phyloP scores from a whole-genome alignment of 768 basidiomycete species.

The Suillus fuscotomentosus region DNA sequence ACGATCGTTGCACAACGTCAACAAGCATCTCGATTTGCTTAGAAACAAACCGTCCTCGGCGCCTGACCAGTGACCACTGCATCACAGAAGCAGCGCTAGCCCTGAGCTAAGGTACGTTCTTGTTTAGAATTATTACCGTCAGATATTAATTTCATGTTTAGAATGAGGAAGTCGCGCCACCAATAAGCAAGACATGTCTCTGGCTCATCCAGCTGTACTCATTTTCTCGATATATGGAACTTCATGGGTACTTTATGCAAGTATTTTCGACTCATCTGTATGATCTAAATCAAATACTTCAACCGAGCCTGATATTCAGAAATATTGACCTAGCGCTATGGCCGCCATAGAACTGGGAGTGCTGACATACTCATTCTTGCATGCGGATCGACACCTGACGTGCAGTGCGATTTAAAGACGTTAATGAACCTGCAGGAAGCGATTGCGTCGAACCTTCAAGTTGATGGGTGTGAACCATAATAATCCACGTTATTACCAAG shows the following conservation, averaged over 20 bases:
- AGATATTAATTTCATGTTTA: background rate
- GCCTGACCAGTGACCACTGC: background rate
- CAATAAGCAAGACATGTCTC: background rate
- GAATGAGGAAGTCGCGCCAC: background rate
- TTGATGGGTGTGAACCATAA: background rate
- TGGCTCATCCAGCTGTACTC: background rate
- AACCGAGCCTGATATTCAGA: background rate
- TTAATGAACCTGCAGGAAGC: background rate
- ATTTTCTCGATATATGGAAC: background rate
- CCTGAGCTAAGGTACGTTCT: background rate
- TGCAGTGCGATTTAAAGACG: background rate
- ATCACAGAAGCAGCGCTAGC: background rate
- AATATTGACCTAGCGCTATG: background rate
- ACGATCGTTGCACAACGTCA: background rate
- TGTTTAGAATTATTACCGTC: background rate
- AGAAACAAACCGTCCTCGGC: background rate
- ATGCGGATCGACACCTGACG: background rate
- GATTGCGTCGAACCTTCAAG: background rate
- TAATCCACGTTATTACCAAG: too few species aligned
- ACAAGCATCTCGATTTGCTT: background rate
- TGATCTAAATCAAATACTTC: background rate
- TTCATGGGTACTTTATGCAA: background rate
- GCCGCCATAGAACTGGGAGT: background rate
- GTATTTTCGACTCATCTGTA: background rate
- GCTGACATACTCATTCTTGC: background rate